A percentile compares a stretch with the other conserved stretches of the same genome.
Evolutionary conservation across 1,284 basidiomycete species (phyloP).

Genomic region (Apiotrichum veenhuisii): DNA sequence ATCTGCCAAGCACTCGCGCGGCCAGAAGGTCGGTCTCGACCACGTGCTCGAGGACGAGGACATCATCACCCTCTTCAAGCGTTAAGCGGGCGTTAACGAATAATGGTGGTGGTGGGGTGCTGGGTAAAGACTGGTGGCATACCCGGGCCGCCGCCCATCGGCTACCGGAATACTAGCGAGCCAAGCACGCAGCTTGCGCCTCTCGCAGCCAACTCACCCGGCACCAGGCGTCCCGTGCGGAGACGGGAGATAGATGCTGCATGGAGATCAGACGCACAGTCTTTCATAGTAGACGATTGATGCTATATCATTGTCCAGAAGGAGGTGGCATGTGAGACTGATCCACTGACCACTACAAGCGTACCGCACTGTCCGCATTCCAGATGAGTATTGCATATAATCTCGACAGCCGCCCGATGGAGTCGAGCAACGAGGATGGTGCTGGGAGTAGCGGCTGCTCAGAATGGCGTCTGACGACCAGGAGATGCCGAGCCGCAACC

Average conservation of each 20-base stretch:
- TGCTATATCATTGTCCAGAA: not conserved
- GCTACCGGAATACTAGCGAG: not conserved
- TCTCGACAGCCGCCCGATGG: no score
- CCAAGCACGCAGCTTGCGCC: not conserved
- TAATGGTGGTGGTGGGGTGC: no score
- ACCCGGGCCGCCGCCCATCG: not conserved
- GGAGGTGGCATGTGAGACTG: no score
- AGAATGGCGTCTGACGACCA: no score
- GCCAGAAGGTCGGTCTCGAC: constrained; percentile 92
- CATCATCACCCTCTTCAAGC: constrained; percentile 18
- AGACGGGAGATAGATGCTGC: not conserved
- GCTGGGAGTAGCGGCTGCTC: no score
- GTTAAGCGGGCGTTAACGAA: not conserved
- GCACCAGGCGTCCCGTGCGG: not conserved
- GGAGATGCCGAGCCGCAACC: no score
- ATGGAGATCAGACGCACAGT: not conserved
- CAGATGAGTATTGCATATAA: no score
- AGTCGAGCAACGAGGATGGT: no score
- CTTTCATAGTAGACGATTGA: not conserved
- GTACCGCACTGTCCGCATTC: no score
- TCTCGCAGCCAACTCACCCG: not conserved
- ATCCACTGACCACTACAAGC: no score
- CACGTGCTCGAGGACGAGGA: constrained; percentile 87
- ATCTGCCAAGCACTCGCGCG: constrained; percentile 91
- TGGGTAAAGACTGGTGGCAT: no score